phyloP scores from a whole-genome alignment of 2,329 filamentous ascomycete species.

The Claviceps citrina region DNA sequence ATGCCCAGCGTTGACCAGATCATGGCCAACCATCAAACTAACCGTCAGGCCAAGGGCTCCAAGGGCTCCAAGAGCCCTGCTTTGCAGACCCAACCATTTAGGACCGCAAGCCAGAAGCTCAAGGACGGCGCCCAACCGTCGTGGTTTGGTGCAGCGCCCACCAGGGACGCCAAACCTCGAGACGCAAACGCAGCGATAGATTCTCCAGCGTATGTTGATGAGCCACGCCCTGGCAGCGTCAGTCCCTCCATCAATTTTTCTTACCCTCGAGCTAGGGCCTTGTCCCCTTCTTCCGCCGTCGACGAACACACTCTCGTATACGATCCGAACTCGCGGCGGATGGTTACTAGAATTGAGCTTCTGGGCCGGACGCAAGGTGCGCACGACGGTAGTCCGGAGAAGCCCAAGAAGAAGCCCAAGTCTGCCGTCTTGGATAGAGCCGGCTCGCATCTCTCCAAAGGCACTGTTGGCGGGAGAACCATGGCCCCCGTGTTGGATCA shows the following conservation, averaged over 20 bases:
- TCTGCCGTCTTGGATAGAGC: conserved; percentile 19
- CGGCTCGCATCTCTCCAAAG: conserved; percentile 33
- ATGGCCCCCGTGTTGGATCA: conserved; percentile 31
- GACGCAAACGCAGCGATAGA: conserved; percentile 27
- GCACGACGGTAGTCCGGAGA: conserved; percentile 24
- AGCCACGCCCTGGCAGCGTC: conserved; percentile 26
- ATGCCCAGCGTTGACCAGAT: conserved; percentile 39
- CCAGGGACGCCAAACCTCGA: conserved; percentile 31
- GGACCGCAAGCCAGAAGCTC: conserved; percentile 37
- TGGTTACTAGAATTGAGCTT: conserved; percentile 34
- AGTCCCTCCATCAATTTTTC: conserved; percentile 45
- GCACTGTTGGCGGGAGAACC: conserved; percentile 33
- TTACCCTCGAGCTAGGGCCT: conserved; percentile 33
- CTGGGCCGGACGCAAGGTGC: conserved; percentile 27
- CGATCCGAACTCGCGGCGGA: conserved; percentile 50
- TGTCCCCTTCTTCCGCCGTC: conserved; percentile 13
- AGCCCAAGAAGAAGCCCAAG: conserved; percentile 27
- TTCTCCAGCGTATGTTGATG: conserved; percentile 14
- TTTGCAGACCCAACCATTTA: conserved; percentile 33
- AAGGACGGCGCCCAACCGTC: conserved; percentile 25
- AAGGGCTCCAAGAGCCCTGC: conserved; percentile 25
- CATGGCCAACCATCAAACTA: conserved; percentile 12
- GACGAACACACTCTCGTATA: conserved; percentile 37
- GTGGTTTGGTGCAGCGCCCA: conserved; percentile 33
- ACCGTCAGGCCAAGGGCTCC: conserved; percentile 15